Evolutionary conservation across 306 rosid genomes (phyloP).

Genomic region (Trifolium fragiferum): DNA sequence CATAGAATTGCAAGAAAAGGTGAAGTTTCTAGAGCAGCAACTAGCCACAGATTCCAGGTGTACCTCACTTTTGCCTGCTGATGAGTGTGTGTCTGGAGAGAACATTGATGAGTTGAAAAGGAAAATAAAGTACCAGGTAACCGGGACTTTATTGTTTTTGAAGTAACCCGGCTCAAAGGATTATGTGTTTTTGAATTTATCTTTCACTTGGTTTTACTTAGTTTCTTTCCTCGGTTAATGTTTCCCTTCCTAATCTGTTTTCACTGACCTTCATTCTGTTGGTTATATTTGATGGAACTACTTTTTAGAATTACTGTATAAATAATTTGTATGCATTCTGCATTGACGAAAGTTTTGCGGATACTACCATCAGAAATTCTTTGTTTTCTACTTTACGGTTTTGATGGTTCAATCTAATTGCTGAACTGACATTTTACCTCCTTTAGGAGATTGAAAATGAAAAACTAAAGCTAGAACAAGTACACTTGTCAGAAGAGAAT

Average conservation of each 20-base stretch:
- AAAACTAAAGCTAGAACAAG: slow-evolving; percentile 81
- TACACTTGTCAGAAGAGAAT: slow-evolving; percentile 86
- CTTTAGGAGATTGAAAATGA: slow-evolving; percentile 92
- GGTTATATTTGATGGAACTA: slow-evolving; percentile 15
- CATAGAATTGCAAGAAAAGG: slow-evolving; percentile 77
- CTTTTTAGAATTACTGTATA: slow-evolving; percentile 18
- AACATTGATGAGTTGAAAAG: slow-evolving; percentile 72
- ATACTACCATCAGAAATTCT: slow-evolving; percentile 9
- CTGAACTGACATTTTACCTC: slow-evolving; percentile 29
- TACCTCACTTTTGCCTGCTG: slow-evolving; percentile 47
- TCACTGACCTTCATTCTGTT: slow-evolving; percentile 22
- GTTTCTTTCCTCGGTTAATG: slow-evolving; percentile 17
- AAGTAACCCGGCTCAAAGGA: not conserved
- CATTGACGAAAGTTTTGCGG: not conserved
- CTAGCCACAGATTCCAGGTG: slow-evolving; percentile 52
- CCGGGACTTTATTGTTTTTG: slow-evolving; percentile 23
- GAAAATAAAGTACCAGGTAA: slow-evolving; percentile 90
- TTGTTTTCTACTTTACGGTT: slow-evolving; percentile 23
- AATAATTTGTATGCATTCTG: slow-evolving; percentile 24
- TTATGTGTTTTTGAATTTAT: slow-evolving; percentile 29
- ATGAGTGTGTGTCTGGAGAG: slow-evolving; percentile 60
- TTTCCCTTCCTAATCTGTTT: slow-evolving; percentile 28
- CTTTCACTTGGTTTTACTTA: slow-evolving; percentile 11
- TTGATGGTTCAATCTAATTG: slow-evolving; percentile 32
- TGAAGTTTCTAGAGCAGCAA: slow-evolving; percentile 66